Evolutionary conservation across 306 rosid species (phyloP).

Genomic region (Mimosa bimucronata): DNA sequence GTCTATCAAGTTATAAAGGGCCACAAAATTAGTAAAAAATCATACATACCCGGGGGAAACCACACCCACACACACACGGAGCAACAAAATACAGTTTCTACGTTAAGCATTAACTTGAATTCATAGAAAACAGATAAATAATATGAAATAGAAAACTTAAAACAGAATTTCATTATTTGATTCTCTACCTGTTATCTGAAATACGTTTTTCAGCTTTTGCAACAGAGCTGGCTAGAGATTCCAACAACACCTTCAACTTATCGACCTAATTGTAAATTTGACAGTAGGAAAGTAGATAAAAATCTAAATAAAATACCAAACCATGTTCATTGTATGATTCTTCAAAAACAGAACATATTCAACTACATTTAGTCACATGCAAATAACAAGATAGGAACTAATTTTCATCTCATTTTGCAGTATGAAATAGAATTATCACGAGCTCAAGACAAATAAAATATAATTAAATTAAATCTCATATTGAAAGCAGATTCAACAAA

Average conservation of each 20-base stretch:
- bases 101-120: conserved; percentile 10
- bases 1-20: conserved; percentile 49
- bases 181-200: conserved; percentile 75
- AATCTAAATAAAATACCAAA: conserved; percentile 4
- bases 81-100: background rate
- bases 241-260: conserved; percentile 87
- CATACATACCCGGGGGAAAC: too few relatives aligned
- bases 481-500: background rate
- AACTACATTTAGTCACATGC: background rate
- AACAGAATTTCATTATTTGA: conserved; percentile 19
- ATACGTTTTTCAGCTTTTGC: conserved; percentile 91
- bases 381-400: background rate
- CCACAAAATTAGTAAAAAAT: conserved; percentile 6
- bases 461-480: too few relatives aligned
- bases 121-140: conserved; percentile 1
- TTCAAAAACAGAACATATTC: conserved; percentile 10
- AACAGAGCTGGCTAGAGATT: conserved; percentile 87
- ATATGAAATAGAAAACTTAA: conserved; percentile 2
- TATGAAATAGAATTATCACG: background rate
- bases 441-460: background rate
- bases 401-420: conserved; percentile 5
- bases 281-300: conserved; percentile 19
- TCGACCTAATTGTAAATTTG: conserved; percentile 65
- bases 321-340: background rate
- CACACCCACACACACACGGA: too few relatives aligned